Conservation (phyloP, 2,329 filamentous ascomycete species). For the Endothia cerciana region DNA sequence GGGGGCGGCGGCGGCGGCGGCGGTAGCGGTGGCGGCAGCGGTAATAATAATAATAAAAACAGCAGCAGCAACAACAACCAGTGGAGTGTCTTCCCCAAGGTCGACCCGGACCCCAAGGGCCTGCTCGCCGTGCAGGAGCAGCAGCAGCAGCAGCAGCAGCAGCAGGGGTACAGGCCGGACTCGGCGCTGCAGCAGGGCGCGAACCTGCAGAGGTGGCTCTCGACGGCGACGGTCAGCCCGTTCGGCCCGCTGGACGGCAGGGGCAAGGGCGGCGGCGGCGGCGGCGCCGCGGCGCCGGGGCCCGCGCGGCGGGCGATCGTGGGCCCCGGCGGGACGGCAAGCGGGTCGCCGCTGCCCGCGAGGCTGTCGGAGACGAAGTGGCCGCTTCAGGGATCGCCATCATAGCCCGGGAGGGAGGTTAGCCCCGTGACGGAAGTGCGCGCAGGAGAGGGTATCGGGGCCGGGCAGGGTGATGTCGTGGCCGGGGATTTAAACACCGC, state of each 20-base stretch:
- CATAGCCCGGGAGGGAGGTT: neutral
- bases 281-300: neutral
- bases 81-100: constrained; percentile 23
- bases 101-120: constrained; percentile 13
- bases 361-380: constrained; percentile 23
- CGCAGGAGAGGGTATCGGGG: neutral
- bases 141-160: constrained; percentile 22
- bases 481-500: neutral
- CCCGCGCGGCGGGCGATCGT: neutral
- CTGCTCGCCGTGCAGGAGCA: constrained; percentile 14
- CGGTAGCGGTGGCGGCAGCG: constrained; percentile 11
- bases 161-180: constrained; percentile 27
- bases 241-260: constrained; percentile 29
- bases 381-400: constrained; percentile 22
- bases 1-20: constrained; percentile 11
- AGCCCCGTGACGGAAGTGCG: neutral
- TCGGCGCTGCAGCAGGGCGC: constrained; percentile 26
- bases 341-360: neutral
- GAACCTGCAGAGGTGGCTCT: constrained; percentile 40
- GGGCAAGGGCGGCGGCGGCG: neutral
- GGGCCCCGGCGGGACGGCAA: neutral
- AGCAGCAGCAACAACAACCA: constrained; percentile 2
- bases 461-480: neutral
- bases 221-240: constrained; percentile 40
- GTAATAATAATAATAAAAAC: neutral